Evolutionary conservation across 2,329 filamentous ascomycete genomes (phyloP).

Genomic region (Trichophyton benhamiae): DNA sequence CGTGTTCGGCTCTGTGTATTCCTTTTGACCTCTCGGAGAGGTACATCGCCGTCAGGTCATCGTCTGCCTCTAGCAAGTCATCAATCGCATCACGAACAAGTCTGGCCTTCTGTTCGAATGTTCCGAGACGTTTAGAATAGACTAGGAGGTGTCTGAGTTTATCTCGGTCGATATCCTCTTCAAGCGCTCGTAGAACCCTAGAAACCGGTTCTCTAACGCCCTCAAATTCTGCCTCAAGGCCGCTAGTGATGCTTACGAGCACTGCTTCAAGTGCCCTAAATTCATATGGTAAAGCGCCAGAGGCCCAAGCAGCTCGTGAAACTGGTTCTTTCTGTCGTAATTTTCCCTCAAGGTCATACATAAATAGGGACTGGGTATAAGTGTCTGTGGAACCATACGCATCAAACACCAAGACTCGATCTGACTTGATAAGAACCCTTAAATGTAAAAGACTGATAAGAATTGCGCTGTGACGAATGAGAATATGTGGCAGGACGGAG

Average conservation of each 20-base stretch:
- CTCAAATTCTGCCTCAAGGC: constrained; percentile 88
- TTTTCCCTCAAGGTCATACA: constrained; percentile 93
- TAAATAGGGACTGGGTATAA: constrained; percentile 91
- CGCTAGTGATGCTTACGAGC: constrained; percentile 81
- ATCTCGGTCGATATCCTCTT: constrained; percentile 92
- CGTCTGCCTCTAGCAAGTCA: constrained; percentile 88
- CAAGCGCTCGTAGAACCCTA: constrained; percentile 72
- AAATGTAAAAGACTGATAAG: constrained; percentile 94
- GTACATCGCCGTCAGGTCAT: constrained; percentile 92
- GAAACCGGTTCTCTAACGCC: constrained; percentile 87
- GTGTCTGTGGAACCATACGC: constrained; percentile 90
- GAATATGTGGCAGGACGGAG: constrained; percentile 85
- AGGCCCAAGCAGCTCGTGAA: constrained; percentile 36
- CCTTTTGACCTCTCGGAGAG: constrained; percentile 76
- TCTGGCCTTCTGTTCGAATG: constrained; percentile 93
- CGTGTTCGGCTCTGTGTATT: constrained; percentile 59
- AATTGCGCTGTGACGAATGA: constrained; percentile 84
- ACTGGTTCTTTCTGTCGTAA: constrained; percentile 57
- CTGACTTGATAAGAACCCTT: constrained; percentile 86
- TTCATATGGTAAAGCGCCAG: constrained; percentile 70
- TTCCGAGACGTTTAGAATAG: constrained; percentile 87
- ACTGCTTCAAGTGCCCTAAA: constrained; percentile 93
- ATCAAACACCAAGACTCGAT: constrained; percentile 89
- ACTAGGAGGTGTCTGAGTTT: constrained; percentile 84
- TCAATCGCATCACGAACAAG: constrained; percentile 90